Conservation (phyloP, 208 protist genomes). For the Leishmania turanica region DNA sequence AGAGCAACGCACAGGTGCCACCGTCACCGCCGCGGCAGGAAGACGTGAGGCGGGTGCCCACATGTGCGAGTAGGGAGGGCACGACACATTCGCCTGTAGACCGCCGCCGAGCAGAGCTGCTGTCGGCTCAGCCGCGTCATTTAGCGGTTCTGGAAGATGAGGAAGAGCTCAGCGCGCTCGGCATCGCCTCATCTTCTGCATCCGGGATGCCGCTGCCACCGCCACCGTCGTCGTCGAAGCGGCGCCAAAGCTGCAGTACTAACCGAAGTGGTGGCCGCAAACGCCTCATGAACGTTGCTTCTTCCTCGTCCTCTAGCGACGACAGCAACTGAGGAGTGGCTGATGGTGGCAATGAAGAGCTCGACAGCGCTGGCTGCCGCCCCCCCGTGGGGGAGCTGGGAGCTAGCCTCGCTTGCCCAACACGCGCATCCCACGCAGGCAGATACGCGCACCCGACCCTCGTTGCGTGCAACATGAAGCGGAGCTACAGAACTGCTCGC, state of each 20-base stretch:
- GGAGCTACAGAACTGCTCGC: neutral
- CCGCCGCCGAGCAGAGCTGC: neutral
- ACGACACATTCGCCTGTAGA: neutral
- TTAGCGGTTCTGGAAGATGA: neutral
- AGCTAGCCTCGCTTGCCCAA: neutral
- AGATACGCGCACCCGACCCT: neutral
- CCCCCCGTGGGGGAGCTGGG: neutral
- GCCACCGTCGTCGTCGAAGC: neutral
- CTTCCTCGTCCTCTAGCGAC: slow-evolving; percentile 13
- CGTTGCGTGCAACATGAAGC: neutral
- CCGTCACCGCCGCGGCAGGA: neutral
- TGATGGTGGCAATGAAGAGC: neutral
- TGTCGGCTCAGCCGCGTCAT: neutral
- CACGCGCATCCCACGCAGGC: neutral
- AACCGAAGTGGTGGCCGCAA: neutral
- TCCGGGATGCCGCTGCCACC: neutral
- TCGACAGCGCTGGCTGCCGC: neutral
- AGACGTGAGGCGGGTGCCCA: neutral
- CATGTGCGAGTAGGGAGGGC: neutral
- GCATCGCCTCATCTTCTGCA: slow-evolving; percentile 1
- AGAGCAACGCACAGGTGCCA: neutral
- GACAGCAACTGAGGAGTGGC: slow-evolving; percentile 4
- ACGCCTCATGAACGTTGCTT: slow-evolving; percentile 17
- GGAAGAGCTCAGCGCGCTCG: slow-evolving; percentile 5
- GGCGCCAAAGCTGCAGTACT: neutral